Evolutionary conservation across 768 basidiomycete genomes (phyloP), one percentile per base, ranked within the genome.

Genomic region (Tylopilus plumbeoviolaceoides): DNA sequence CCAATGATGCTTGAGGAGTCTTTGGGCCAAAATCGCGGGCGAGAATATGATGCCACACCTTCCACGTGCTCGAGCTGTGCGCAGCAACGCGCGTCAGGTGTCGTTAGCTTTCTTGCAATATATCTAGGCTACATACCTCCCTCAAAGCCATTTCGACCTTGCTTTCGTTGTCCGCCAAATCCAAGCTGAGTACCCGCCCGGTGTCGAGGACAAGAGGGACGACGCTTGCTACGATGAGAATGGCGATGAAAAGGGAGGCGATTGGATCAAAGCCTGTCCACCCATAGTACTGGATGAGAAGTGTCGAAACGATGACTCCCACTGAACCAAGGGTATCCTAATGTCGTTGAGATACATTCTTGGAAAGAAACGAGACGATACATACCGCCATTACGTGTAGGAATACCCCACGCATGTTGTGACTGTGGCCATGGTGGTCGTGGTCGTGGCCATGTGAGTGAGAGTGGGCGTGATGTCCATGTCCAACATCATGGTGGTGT

Each of bases 221-320:
- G 18, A 99, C 97, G 65, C 93, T 95, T 6, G 91, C 95, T 20
- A 92, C 91, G 61, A 99, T 99, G 58, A 99, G 73, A 9, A 91
- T 72, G 6, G 97, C 97, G 59, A 99, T 99, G 70, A 99, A 95
- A 27, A 99, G 74, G 9, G 92, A 95, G 0, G 97, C 97, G 54
- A 99, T 93, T 1, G 97, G 97, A 70, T 99, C 97, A 67, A 98
- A 99, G 18, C 94, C 94, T 12, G 95, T 98, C 94, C 95, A 98
- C 21, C 97, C 95, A 61, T 97, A 98, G 56, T 85, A 85, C 66
- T 95, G 87, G 56, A 99, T 98, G 50, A 98, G 80, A 17, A 98
- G 74, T 2, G 97, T 99, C 23, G 97, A 98, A 48, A 98, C 81
- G 65, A 99, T 99, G 17, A 99, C 97, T 17, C 97, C 97, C 20